Evolutionary conservation across 2,329 filamentous ascomycete genomes (phyloP).

Genomic region (Penicillium sp.): DNA sequence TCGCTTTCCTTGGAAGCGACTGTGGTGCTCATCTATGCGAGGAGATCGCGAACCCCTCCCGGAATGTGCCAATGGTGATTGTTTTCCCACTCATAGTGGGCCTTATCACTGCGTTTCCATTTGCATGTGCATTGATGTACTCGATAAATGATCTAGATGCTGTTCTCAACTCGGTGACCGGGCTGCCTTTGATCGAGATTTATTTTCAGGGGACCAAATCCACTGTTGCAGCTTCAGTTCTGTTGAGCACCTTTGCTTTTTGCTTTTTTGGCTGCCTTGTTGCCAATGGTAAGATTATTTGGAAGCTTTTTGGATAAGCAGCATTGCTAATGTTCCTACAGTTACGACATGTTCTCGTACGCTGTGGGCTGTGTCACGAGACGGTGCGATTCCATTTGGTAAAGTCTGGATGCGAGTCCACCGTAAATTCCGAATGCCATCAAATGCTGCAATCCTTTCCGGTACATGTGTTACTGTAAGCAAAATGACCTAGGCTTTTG

Average conservation of each 20-base stretch:
- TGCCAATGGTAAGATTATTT: not conserved
- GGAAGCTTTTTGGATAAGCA: no score
- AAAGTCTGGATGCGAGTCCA: conserved; percentile 5
- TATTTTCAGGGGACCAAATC: not conserved
- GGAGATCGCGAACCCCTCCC: not conserved
- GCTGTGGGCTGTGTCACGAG: conserved; percentile 4
- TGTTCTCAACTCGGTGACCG: not conserved
- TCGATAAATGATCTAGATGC: not conserved
- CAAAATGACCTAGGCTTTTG: not conserved
- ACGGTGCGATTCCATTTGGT: conserved; percentile 3
- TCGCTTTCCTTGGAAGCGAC: not conserved
- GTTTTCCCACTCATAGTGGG: not conserved
- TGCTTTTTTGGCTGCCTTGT: not conserved
- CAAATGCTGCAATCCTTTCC: conserved; percentile 2
- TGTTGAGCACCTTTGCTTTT: not conserved
- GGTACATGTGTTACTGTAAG: conserved; percentile 3
- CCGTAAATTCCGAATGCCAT: not conserved
- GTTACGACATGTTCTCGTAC: conserved; percentile 5
- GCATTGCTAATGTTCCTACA: not conserved
- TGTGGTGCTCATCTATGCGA: not conserved
- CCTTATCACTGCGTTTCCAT: not conserved
- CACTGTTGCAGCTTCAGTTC: not conserved
- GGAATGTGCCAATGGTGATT: not conserved
- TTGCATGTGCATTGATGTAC: not conserved
- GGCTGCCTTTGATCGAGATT: not conserved